phyloP scores from a whole-genome alignment of 331 rosid genomes.

The Dryas integrifolia region DNA sequence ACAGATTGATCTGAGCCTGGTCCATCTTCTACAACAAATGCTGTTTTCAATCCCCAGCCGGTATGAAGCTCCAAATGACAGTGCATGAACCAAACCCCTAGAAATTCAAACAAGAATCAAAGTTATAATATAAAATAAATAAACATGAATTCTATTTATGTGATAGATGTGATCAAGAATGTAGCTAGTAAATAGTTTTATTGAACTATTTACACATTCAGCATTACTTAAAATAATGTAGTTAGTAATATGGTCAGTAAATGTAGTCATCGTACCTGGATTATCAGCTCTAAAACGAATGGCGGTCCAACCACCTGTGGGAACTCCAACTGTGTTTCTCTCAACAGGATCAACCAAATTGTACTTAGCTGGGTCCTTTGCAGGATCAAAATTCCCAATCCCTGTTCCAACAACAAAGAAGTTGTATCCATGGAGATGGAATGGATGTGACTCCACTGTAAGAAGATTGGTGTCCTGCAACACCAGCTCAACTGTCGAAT shows the following conservation, averaged over 20 bases:
- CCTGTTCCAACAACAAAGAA: conserved; percentile 59
- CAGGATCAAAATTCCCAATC: conserved; percentile 63
- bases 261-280: conserved; percentile 47
- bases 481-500: conserved; percentile 69
- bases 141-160: too few species aligned
- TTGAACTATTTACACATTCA: neutral
- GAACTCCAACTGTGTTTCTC: conserved; percentile 75
- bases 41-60: conserved; percentile 81
- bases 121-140: neutral
- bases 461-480: conserved; percentile 71
- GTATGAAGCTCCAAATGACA: conserved; percentile 83
- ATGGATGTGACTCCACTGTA: conserved; percentile 72
- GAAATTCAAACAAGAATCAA: conserved; percentile 13
- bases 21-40: conserved; percentile 73
- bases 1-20: conserved; percentile 51
- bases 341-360: conserved; percentile 79
- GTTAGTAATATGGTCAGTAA: neutral
- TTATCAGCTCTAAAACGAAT: conserved; percentile 74
- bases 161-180: neutral
- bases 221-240: neutral
- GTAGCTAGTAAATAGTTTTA: neutral
- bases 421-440: conserved; percentile 86
- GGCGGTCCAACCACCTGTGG: conserved; percentile 80
- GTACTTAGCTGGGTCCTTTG: conserved; percentile 56
- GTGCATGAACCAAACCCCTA: conserved; percentile 86